Evolutionary conservation across 768 basidiomycete genomes (phyloP), one percentile per base, ranked within the genome.

Genomic region (Lactarius pseudohatsudake): DNA sequence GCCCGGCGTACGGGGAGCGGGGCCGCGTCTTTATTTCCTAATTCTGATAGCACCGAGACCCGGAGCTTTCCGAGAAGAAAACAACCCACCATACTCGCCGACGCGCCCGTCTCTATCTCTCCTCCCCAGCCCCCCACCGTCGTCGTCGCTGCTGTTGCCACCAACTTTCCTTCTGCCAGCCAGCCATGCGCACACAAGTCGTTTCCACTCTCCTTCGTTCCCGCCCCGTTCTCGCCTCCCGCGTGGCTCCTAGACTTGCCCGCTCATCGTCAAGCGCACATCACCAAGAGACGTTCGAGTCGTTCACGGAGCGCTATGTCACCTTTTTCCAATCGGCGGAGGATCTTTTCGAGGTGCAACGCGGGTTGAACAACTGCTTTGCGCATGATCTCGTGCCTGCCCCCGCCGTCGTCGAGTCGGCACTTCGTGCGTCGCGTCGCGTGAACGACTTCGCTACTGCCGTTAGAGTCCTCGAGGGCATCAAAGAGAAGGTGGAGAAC

Each of bases 311-410:
- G 68, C 93, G 96, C 75, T 98, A 98, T 80, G 89, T 94, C 75
- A 82, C 82, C 71, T 99, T 99, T 80, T 99, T 99, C 85, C 80
- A 91, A 75, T 84, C 86, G 64, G 94, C 94, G 58, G 88, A 94
- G 75, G 97, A 99, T 80, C 85, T 98, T 65, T 99, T 99, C 76
- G 97, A 99, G 82, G 91, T 99, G 70, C 96, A 99, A 80, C 92
- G 97, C 59, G 97, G 97, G 45, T 82, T 99, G 74, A 98, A 99
- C 84, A 99, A 99, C 85, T 98, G 96, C 82, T 99, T 99, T 77
- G 93, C 97, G 2, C 96, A 98, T 78, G 97, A 99, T 78, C 86
- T 97, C 70, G 95, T 97, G 16, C 94, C 94, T 5, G 85, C 92
- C 1, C 85, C 92, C 34, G 76, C 81, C 62, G 92, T 96, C 72